Percentiles rank a stretch among this genome's conserved stretches.
Evolutionary conservation across 352 stramenopile genomes (phyloP).

Genomic region (Aphanomyces cochlioides): DNA sequence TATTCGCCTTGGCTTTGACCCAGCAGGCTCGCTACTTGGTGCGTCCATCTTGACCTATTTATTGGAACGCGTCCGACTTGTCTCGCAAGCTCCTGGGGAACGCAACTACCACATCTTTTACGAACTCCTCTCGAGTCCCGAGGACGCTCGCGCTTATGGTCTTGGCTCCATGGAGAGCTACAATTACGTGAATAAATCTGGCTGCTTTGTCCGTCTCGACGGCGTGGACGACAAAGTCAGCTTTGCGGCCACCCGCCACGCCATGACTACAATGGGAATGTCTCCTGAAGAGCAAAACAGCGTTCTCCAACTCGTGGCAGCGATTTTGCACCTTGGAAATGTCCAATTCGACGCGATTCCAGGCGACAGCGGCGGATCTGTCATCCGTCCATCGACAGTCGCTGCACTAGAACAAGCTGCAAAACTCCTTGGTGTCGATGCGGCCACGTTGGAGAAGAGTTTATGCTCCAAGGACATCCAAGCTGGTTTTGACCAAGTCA

Average conservation of each 20-base stretch:
- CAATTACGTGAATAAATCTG: conserved; percentile 82
- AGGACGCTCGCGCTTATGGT: conserved; percentile 44
- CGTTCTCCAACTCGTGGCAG: conserved; percentile 77
- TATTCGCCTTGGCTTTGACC: conserved; percentile 85
- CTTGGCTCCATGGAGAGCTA: conserved; percentile 52
- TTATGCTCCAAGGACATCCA: conserved; percentile 79
- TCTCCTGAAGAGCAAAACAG: conserved; percentile 64
- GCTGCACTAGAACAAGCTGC: conserved; percentile 37
- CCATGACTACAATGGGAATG: conserved; percentile 84
- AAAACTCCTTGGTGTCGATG: conserved; percentile 55
- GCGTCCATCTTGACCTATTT: conserved; percentile 91
- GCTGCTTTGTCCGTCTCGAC: conserved; percentile 79
- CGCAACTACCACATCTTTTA: conserved; percentile 88
- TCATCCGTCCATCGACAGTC: conserved; percentile 57
- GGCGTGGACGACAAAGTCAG: conserved; percentile 66
- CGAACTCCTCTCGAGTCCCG: conserved; percentile 57
- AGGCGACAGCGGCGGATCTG: conserved; percentile 71
- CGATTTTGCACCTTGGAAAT: conserved; percentile 85
- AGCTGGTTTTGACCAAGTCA: conserved; percentile 72
- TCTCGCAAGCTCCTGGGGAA: conserved; percentile 78
- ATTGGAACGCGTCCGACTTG: conserved; percentile 90
- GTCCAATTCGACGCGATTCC: conserved; percentile 66
- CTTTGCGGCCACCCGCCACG: conserved; percentile 59
- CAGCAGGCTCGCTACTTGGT: conserved; percentile 67
- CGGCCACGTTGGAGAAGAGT: conserved; percentile 53